A percentile compares a stretch with the other conserved stretches of the same genome.
Evolutionary conservation across 106 monocot species (phyloP).

Genomic region (Dendrobium nobile): DNA sequence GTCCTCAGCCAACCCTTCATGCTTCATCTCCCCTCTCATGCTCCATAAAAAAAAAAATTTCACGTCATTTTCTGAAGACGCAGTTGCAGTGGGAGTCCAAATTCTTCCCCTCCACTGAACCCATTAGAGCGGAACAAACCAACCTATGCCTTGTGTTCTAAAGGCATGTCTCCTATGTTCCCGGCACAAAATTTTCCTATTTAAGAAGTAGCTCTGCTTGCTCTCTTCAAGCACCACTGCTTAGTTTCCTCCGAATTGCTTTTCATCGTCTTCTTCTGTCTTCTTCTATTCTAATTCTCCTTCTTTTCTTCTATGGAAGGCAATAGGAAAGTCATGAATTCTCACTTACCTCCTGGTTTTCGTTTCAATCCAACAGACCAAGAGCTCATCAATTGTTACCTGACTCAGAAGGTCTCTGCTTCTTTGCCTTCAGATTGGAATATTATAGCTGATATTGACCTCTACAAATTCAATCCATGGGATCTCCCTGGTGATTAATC

Average conservation of each 20-base stretch:
- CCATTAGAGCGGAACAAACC: not conserved
- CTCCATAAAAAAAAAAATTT: too few relatives aligned
- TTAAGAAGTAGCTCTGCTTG: not conserved
- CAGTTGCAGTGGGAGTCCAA: not conserved
- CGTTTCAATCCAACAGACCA: constrained; percentile 22
- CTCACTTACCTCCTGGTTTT: constrained; percentile 17
- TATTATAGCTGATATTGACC: constrained; percentile 12
- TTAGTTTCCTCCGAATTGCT: not conserved
- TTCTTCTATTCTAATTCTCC: not conserved
- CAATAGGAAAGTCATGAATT: not conserved
- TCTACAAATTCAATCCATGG: constrained; percentile 23
- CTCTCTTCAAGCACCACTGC: not conserved
- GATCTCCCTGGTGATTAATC: constrained; percentile 14
- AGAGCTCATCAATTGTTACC: constrained; percentile 16
- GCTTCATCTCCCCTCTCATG: too few relatives aligned
- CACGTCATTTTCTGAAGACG: not conserved
- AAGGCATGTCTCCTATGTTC: constrained; percentile 4
- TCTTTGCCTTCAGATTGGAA: not conserved
- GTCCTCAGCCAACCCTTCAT: too few relatives aligned
- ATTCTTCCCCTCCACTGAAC: not conserved
- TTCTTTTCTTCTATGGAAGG: constrained; percentile 10
- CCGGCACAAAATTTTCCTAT: constrained; percentile 1
- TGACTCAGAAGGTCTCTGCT: constrained; percentile 10
- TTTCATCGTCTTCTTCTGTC: not conserved
- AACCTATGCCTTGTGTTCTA: not conserved